phyloP scores from a whole-genome alignment of 2,329 filamentous ascomycete species.

The Penicillium sp. region DNA sequence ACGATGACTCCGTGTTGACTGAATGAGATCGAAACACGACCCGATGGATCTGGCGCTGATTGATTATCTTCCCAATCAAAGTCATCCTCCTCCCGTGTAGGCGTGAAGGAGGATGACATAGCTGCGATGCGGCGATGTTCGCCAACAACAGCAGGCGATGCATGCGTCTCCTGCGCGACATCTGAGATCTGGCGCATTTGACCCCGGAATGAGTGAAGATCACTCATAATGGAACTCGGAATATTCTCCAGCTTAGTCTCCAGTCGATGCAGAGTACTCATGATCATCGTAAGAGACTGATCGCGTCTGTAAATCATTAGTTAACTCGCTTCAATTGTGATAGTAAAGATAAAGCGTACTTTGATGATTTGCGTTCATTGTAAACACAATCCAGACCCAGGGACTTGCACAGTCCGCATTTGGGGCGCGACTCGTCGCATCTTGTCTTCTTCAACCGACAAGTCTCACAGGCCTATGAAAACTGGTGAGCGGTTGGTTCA shows the following conservation, averaged over 20 bases:
- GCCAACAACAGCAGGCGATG: slow-evolving; percentile 14
- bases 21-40: slow-evolving; percentile 47
- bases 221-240: slow-evolving; percentile 33
- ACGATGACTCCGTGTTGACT: slow-evolving; percentile 53
- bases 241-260: slow-evolving; percentile 55
- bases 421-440: slow-evolving; percentile 56
- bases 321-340: not conserved
- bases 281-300: slow-evolving; percentile 55
- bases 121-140: slow-evolving; percentile 7
- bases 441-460: slow-evolving; percentile 56
- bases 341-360: slow-evolving; percentile 34
- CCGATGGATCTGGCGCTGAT: slow-evolving; percentile 30
- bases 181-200: slow-evolving; percentile 20
- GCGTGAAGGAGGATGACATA: slow-evolving; percentile 22
- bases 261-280: slow-evolving; percentile 55
- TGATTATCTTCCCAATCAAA: slow-evolving; percentile 31
- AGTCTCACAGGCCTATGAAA: slow-evolving; percentile 51
- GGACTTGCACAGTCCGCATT: slow-evolving; percentile 53
- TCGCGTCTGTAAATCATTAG: slow-evolving; percentile 44
- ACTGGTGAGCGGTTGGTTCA: not conserved
- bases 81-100: slow-evolving; percentile 29
- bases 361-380: slow-evolving; percentile 54
- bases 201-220: slow-evolving; percentile 34
- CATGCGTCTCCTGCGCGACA: slow-evolving; percentile 16
- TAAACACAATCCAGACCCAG: slow-evolving; percentile 53